Base-by-base conservation (phyloP, 345 rosid species). In the Mallotus nudiflorus region DNA sequence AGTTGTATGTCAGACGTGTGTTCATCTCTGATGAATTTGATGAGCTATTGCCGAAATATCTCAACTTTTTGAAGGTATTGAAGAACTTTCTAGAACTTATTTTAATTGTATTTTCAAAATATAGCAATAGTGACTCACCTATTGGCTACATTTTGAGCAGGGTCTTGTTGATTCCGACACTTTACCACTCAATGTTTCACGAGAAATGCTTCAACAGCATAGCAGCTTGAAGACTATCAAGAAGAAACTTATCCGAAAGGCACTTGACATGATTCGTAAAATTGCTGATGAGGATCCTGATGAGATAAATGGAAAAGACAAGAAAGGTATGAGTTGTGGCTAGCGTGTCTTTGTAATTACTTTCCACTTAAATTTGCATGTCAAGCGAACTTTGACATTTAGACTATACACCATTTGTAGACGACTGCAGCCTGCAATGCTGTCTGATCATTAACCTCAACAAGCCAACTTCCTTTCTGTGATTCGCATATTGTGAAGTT, bases 111-210 rank as follows among this genome's bases (percentile, higher is more conserved):
- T 63, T 46, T 15, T 11, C 9, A 15, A 60, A 62, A 18, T 42
- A 19, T 5, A 15, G 61, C 28, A n/a, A 28, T 10, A 33, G 53
- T 70, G 12, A 48, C 40, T 67, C 33, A 29, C 22, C 29, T 42
- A 78, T 59, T 68, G 53, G 29, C 58, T 31, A 19, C 25, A 52
- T 65, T 28, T 76, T 80, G 71, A 73, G 78, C 88, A 95, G 99
- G 99, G 99, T 81, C 97, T 95, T 45, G 96, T 95, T 81, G 99
- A 95, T 84, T 95, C 98, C 3, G 98, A 92, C 77, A 89, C 98
- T 22, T 80, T 95, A 70, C 98, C 97, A 20, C 91, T 90, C 54
- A 95, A 92, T 71, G 99, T 95, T 49, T 95, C 98, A 37, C 81
- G 98, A 72, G 99, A 95, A 84, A 95, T 95, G 99, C 98, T 92